A percentile compares a stretch with the other conserved stretches of the same genome.
phyloP scores from a whole-genome alignment of 805 yeast species.

The Barnettozyma wickerhamii region DNA sequence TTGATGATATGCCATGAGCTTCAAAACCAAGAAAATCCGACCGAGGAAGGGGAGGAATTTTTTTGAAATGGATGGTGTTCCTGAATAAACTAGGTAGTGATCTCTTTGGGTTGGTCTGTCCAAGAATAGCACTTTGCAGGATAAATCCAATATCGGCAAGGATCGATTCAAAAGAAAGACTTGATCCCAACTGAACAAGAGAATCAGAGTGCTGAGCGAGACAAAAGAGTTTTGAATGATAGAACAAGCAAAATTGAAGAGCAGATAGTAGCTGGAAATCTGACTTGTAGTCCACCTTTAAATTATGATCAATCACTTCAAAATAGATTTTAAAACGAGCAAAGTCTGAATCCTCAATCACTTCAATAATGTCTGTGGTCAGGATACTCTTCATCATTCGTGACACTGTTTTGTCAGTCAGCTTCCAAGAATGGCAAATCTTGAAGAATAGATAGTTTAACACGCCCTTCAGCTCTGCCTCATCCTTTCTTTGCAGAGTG shows the following conservation, averaged over 20 bases:
- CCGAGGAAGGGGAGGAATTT: slow-evolving; percentile 26
- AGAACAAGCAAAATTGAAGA: slow-evolving; percentile 10
- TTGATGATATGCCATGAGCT: slow-evolving; percentile 4
- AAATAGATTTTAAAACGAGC: slow-evolving; percentile 22
- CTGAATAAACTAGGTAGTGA: slow-evolving; percentile 8
- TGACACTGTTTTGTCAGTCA: not conserved
- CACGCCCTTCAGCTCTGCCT: not conserved
- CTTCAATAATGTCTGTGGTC: slow-evolving; percentile 14
- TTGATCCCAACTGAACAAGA: slow-evolving; percentile 20
- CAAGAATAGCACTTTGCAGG: slow-evolving; percentile 12
- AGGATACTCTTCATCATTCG: slow-evolving; percentile 5
- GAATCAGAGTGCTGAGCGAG: slow-evolving; percentile 12
- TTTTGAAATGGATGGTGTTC: slow-evolving; percentile 10
- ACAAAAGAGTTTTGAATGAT: slow-evolving; percentile 12
- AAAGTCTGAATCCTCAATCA: slow-evolving; percentile 13
- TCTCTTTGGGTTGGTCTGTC: slow-evolving; percentile 13
- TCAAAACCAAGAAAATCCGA: slow-evolving; percentile 19
- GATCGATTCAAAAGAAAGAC: slow-evolving; percentile 17
- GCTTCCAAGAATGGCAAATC: slow-evolving; percentile 4
- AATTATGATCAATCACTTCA: slow-evolving; percentile 25
- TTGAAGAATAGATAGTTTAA: slow-evolving; percentile 15
- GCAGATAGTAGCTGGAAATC: slow-evolving; percentile 17
- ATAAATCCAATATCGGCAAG: slow-evolving; percentile 16
- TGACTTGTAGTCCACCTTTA: slow-evolving; percentile 14
- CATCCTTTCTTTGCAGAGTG: slow-evolving; percentile 1